phyloP scores from a whole-genome alignment of 2,329 filamentous ascomycete genomes.

The Alternaria alternata region DNA sequence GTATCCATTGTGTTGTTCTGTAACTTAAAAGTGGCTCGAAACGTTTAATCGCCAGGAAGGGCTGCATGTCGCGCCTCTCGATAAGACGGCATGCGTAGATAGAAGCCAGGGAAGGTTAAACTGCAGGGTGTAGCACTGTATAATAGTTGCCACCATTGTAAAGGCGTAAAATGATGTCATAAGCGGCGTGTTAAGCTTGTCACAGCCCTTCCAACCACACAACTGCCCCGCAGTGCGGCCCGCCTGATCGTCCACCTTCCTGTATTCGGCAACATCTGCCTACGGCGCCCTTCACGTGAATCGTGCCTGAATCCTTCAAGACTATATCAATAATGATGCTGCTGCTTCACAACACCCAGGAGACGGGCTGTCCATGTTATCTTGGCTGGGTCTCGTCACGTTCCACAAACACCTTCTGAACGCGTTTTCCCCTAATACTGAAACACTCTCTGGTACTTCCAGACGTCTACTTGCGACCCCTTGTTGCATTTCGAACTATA shows the following conservation, averaged over 20 bases:
- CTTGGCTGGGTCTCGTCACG: not conserved
- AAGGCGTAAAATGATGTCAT: not conserved
- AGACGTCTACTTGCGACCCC: no score
- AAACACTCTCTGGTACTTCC: no score
- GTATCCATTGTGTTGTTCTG: no score
- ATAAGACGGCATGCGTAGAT: no score
- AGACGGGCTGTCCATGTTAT: not conserved
- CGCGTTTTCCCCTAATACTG: no score
- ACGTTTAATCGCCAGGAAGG: no score
- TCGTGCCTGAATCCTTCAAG: not conserved
- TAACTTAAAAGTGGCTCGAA: no score
- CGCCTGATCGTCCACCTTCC: constrained; percentile 4
- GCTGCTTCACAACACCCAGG: not conserved
- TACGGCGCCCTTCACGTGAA: not conserved
- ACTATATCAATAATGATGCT: not conserved
- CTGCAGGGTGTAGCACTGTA: not conserved
- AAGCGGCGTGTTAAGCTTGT: not conserved
- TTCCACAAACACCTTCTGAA: no score
- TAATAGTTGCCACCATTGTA: not conserved
- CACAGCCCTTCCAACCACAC: not conserved
- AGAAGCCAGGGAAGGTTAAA: not conserved
- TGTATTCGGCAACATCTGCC: not conserved
- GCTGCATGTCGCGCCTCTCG: no score
- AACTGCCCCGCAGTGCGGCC: not conserved
- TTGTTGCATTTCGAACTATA: no score